phyloP scores from a whole-genome alignment of 2,329 filamentous ascomycete species.

The Fusarium beomiforme region DNA sequence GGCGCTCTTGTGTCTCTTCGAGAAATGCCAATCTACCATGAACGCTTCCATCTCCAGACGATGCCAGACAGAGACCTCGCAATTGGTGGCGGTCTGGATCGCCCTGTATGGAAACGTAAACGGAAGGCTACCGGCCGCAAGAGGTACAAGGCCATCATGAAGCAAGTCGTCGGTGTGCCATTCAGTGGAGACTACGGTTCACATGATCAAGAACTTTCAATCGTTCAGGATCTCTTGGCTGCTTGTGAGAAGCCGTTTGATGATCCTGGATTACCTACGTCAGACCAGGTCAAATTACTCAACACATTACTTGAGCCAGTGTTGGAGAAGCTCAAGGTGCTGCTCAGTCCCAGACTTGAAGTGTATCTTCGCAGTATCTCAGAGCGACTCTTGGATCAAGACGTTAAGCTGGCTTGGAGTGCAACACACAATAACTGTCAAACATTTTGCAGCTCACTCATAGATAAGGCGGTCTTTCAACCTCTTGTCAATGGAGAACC shows the following conservation, averaged over 20 bases:
- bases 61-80: conserved; percentile 26
- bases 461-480: conserved; percentile 46
- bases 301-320: conserved; percentile 24
- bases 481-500: conserved; percentile 29
- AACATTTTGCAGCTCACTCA: conserved; percentile 50
- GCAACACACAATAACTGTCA: conserved; percentile 51
- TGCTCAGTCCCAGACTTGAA: conserved; percentile 39
- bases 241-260: conserved; percentile 39
- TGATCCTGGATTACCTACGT: conserved; percentile 25
- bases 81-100: conserved; percentile 20
- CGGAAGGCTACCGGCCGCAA: conserved; percentile 30
- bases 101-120: conserved; percentile 23
- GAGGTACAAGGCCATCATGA: conserved; percentile 52
- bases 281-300: conserved; percentile 17
- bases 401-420: conserved; percentile 45
- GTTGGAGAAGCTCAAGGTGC: conserved; percentile 34
- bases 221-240: conserved; percentile 43
- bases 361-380: conserved; percentile 47
- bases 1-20: conserved; percentile 43
- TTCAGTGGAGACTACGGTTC: conserved; percentile 46
- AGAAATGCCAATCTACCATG: conserved; percentile 32
- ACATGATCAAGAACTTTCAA: conserved; percentile 37
- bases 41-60: conserved; percentile 37
- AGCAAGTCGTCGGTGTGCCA: conserved; percentile 52
- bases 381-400: conserved; percentile 41